A percentile compares a stretch with the other conserved stretches of the same genome.
Evolutionary conservation across 2,329 filamentous ascomycete species (phyloP).

Genomic region (Beauveria brongniartii): DNA sequence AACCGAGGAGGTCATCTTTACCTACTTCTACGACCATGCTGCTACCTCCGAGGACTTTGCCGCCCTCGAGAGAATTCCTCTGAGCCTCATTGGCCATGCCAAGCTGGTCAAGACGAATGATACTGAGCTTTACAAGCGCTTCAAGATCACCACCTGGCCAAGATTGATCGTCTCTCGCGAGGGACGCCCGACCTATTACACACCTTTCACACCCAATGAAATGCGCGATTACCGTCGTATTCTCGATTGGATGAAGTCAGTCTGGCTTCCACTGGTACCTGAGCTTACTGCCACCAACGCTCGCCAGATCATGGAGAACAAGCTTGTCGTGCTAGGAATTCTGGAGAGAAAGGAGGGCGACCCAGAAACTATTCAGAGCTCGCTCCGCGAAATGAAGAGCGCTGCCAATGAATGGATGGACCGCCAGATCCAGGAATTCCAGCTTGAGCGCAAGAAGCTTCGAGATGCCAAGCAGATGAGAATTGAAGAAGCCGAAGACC

Average conservation of each 20-base stretch:
- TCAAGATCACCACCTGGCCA: conserved; percentile 97
- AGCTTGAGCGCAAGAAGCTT: conserved; percentile 85
- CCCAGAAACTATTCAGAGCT: conserved; percentile 65
- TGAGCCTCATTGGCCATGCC: conserved; percentile 84
- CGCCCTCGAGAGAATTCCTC: conserved; percentile 75
- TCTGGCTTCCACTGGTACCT: conserved; percentile 93
- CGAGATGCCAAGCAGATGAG: conserved; percentile 90
- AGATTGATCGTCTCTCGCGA: conserved; percentile 82
- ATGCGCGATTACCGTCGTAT: conserved; percentile 81
- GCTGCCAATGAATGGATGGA: conserved; percentile 98
- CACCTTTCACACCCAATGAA: conserved; percentile 75
- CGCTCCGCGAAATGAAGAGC: conserved; percentile 86
- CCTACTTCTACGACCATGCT: conserved; percentile 96
- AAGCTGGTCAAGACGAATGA: conserved; percentile 90
- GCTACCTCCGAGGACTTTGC: conserved; percentile 88
- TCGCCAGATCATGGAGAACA: conserved; percentile 88
- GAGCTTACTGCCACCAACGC: conserved; percentile 89
- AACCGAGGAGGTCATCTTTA: conserved; percentile 90
- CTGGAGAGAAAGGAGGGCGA: conserved; percentile 62
- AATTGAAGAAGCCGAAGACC: conserved; percentile 93
- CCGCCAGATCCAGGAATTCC: conserved; percentile 84
- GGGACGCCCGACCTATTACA: conserved; percentile 84
- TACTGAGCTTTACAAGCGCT: conserved; percentile 64
- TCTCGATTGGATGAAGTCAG: conserved; percentile 86
- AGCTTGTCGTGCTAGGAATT: conserved; percentile 88